Evolutionary conservation across 2,329 filamentous ascomycete species (phyloP).

Genomic region (Alternaria infectoria): DNA sequence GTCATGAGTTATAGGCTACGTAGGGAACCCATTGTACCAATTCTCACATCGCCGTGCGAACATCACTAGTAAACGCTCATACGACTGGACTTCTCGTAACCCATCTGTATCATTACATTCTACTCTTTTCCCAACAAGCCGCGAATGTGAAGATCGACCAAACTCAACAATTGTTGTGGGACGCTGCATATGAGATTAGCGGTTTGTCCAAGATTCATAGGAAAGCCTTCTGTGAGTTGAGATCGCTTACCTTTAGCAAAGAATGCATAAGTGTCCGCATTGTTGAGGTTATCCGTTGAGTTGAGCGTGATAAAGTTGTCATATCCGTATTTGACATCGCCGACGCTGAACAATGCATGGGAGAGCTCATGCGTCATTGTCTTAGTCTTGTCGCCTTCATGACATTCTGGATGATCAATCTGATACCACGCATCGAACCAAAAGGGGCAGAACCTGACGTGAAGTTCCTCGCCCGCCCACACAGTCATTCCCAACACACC

Average conservation of each 20-base stretch:
- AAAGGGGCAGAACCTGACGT: not conserved
- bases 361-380: not conserved
- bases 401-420: not conserved
- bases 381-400: not conserved
- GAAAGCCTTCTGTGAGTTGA: not conserved
- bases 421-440: not conserved
- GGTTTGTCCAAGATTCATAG: accelerated
- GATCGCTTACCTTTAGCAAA: not conserved
- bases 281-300: not conserved
- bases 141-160: not conserved
- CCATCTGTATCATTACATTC: not conserved
- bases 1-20: not conserved
- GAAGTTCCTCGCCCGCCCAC: not conserved
- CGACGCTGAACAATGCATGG: not conserved
- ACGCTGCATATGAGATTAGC: accelerated
- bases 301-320: not conserved
- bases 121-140: not conserved
- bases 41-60: not conserved
- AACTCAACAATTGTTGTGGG: not conserved
- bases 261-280: not conserved
- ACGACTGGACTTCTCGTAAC: not conserved
- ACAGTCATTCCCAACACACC: not conserved
- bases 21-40: not conserved
- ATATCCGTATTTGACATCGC: not conserved
- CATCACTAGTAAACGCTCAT: not conserved